Evolutionary conservation across 108 stramenopile species (phyloP), one percentile per base, ranked within the genome.

Genomic region (Cyclotella atomus): DNA sequence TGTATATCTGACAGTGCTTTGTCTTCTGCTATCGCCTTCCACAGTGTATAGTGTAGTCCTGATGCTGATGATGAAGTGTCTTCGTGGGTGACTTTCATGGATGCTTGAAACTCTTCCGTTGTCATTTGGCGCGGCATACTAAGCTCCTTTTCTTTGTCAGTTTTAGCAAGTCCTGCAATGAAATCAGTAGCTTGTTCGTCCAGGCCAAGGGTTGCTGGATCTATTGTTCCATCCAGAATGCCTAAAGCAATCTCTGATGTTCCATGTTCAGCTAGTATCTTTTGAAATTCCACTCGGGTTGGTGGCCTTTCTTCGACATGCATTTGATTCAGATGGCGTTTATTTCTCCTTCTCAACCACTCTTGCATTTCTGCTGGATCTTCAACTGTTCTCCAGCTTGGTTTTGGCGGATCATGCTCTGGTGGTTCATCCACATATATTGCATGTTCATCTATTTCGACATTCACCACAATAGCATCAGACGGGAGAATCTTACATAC

Each of bases 11-110:
- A 7, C 4, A 50, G n/a, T 7, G 7, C 49, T 17, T 50, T 17
- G 2, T 33, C 19, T 0, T 23, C 29, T 50, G 46, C 66, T 6
- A 67, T 52, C 2, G 47, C 12, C 47, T 67, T 67, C 66, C 66
- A 67, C 6, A 67, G 29, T 8, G 66, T 67, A 17, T 21, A 50
- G 49, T 50, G 16, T 17, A 17, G 7, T 4, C 19, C 49, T 17
- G 49, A 20, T 5, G 19, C 5, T 17, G 20, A 17, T 17, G 49
- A 17, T 20, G 20, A 15, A 21, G 20, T 20, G 19, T 50, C 49
- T 5, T 50, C 49, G n/a, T 50, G 5, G 5, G 9, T 4, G 19
- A 21, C 38, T 12, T 3, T 49, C 38, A 52, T 67, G 28, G 38
- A 44, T n/a, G 12, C 49, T n/a, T 50, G 49, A 17, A 50, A 50